Evolutionary conservation across 768 basidiomycete genomes (phyloP), one percentile per base, ranked within the genome.

Genomic region (Boletus sensibilis): DNA sequence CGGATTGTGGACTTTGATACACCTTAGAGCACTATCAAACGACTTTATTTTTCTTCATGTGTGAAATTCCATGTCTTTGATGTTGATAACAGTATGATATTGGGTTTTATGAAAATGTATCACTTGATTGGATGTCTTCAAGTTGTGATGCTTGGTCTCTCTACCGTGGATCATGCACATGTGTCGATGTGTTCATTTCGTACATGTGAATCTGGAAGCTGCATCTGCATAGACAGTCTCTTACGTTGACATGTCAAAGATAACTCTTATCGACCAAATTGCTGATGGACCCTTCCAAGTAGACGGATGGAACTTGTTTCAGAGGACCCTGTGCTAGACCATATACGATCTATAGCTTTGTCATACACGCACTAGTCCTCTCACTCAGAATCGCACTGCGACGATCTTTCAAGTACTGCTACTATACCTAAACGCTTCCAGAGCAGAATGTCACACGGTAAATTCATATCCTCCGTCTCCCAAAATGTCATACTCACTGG

Each of bases 1-100:
- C 13, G 51, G 49, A 56, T 61, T 45, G 39, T 47, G 65, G 65
- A 68, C 67, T 57, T 56, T 52, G 25, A 29, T 33, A 40, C 52
- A 43, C 40, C 55, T 25, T 54, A 63, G 61, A 67, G 48, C 56
- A 69, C 16, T 21, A 16, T 4, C 37, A 37, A 46, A 46, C 25
- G 51, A 39, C 27, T 56, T 48, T 48, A 16, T 31, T 44, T 46
- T 14, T 46, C 29, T 48, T 39, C 20, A 21, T 38, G 13, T 21
- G 27, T 43, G 52, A n/a, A n/a, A n/a, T 41, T 45, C n/a, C 34
- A 23, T 42, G 27, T 35, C 38, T 57, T 52, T 40, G 45, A 42
- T 52, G 45, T 47, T 49, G 44, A n/a, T 42, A n/a, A 41, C 16
- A 16, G 34, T 52, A 53, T 44, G 58, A 56, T 56, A 48, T 41